Conservation (phyloP, 2,329 filamentous ascomycete species). For the Aspergillus felis region DNA sequence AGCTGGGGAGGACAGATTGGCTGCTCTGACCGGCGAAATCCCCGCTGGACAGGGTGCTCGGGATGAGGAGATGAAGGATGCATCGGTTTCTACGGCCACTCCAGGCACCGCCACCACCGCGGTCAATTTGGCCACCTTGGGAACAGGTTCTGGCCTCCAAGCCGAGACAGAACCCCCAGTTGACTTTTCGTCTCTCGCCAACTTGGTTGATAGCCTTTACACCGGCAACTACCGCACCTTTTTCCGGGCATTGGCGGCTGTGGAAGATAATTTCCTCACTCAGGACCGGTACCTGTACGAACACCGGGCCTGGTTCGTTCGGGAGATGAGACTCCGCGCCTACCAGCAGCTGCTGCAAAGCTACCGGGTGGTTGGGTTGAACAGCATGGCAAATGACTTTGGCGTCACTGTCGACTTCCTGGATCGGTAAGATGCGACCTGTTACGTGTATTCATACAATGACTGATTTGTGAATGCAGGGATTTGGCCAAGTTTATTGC, state of each 20-base stretch:
- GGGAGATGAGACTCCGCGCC: constrained; percentile 93
- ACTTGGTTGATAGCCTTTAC: constrained; percentile 88
- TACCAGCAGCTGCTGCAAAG: constrained; percentile 97
- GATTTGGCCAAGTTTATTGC: constrained; percentile 97
- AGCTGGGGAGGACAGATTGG: constrained; percentile 79
- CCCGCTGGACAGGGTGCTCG: constrained; percentile 74
- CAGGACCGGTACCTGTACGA: constrained; percentile 94
- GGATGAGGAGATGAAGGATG: constrained; percentile 72
- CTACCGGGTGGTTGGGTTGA: constrained; percentile 93
- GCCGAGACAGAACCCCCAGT: constrained; percentile 75
- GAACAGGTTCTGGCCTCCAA: constrained; percentile 60
- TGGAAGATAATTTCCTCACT: constrained; percentile 90
- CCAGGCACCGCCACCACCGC: constrained; percentile 59
- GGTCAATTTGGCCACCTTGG: constrained; percentile 85
- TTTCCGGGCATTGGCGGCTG: constrained; percentile 81
- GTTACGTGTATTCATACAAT: neutral
- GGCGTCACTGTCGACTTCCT: constrained; percentile 95
- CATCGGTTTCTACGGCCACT: constrained; percentile 50
- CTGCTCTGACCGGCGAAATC: constrained; percentile 73
- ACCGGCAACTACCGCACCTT: constrained; percentile 90
- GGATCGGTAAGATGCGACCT: constrained; percentile 64
- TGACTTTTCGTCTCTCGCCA: constrained; percentile 84
- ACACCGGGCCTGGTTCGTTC: constrained; percentile 95
- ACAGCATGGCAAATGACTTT: constrained; percentile 96
- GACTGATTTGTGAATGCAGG: constrained; percentile 44